phyloP scores from a whole-genome alignment of 179 eudicot species.

The Silene coronaria region DNA sequence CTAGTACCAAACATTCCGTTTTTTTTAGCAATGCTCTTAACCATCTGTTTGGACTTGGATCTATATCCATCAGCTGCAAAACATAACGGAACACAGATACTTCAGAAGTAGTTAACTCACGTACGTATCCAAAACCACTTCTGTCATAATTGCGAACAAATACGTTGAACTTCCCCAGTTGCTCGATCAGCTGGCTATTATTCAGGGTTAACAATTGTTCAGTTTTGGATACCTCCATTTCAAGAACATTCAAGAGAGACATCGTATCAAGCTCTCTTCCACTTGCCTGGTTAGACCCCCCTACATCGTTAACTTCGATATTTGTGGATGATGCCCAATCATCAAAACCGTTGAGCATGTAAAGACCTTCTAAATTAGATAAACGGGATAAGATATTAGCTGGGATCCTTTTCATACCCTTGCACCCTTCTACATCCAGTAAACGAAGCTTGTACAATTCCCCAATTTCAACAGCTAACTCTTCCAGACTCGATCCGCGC shows the following conservation, averaged over 20 bases:
- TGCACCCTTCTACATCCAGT: slow-evolving; percentile 6
- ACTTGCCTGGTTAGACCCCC: background rate
- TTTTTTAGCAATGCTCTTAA: background rate
- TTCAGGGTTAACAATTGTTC: background rate
- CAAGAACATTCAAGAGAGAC: background rate
- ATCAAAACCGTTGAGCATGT: background rate
- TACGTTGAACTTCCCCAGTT: background rate
- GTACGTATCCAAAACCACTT: too few relatives aligned
- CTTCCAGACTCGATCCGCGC: background rate
- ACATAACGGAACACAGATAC: background rate
- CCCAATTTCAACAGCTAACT: background rate
- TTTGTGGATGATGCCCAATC: background rate
- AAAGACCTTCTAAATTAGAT: slow-evolving; percentile 13
- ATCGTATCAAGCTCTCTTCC: background rate
- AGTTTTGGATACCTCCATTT: background rate
- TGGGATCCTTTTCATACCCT: background rate
- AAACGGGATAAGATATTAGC: slow-evolving; percentile 13
- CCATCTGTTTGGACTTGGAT: too few relatives aligned
- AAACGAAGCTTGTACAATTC: slow-evolving; percentile 13
- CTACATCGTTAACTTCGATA: background rate
- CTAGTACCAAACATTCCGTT: background rate
- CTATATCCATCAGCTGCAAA: background rate
- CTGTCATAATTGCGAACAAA: background rate
- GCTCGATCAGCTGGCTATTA: background rate
- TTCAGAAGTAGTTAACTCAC: too few relatives aligned